Evolutionary conservation across 2,329 filamentous ascomycete species (phyloP).

Genomic region (Fusarium sp.): DNA sequence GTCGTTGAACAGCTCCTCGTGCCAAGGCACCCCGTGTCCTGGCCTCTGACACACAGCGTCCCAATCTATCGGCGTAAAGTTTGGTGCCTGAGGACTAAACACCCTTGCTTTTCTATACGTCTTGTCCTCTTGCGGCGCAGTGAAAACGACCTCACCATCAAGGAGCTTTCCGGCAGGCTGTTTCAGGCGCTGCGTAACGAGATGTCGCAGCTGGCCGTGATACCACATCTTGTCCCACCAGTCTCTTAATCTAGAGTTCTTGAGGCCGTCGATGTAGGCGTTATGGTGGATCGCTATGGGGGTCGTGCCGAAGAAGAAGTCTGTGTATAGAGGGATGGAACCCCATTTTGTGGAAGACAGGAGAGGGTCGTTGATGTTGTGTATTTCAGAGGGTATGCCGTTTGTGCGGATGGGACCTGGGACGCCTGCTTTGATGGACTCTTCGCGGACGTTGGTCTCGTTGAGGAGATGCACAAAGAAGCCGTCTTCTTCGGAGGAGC

Average conservation of each 20-base stretch:
- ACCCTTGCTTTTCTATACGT: slow-evolving; percentile 34
- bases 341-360: slow-evolving; percentile 48
- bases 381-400: slow-evolving; percentile 48
- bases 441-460: slow-evolving; percentile 33
- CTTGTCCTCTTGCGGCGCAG: slow-evolving; percentile 33
- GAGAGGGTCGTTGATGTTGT: slow-evolving; percentile 18
- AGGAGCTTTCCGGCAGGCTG: background rate
- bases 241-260: slow-evolving; percentile 49
- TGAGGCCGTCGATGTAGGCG: slow-evolving; percentile 52
- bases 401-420: slow-evolving; percentile 47
- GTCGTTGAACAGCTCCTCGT: slow-evolving; percentile 53
- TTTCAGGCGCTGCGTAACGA: slow-evolving; percentile 47
- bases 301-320: slow-evolving; percentile 54
- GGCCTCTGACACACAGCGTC: slow-evolving; percentile 52
- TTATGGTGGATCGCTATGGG: slow-evolving; percentile 56
- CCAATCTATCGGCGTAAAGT: slow-evolving; percentile 48
- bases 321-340: slow-evolving; percentile 52
- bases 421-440: slow-evolving; percentile 50
- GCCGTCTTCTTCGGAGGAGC: slow-evolving; percentile 54
- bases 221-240: slow-evolving; percentile 57
- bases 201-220: slow-evolving; percentile 49
- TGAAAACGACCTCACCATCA: slow-evolving; percentile 42
- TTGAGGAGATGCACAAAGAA: slow-evolving; percentile 51
- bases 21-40: slow-evolving; percentile 45
- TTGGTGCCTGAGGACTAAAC: slow-evolving; percentile 43